These are phyloP conservation scores for Colletotrichum sp. DNA, from an alignment of 2,329 filamentous ascomycete genomes.

Conservation along the genomic window DNA sequence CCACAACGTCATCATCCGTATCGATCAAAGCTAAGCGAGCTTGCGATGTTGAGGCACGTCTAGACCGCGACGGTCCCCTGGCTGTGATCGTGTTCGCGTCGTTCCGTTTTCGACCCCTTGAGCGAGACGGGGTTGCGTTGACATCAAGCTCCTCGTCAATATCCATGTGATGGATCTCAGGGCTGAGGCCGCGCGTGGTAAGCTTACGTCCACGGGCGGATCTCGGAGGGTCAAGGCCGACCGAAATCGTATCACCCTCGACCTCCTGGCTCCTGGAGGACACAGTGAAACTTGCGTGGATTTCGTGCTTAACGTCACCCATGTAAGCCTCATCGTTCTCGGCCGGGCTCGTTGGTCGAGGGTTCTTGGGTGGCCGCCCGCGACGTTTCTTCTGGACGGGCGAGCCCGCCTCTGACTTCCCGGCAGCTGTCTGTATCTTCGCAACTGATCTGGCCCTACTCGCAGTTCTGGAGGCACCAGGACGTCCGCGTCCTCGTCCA, in stretches of 20 bases:
- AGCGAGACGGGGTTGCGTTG: not conserved
- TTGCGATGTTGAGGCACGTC: not conserved
- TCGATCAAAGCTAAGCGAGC: not conserved
- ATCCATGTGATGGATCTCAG: constrained; percentile 2
- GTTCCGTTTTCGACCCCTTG: not conserved
- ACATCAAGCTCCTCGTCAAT: not conserved
- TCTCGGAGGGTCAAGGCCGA: not conserved
- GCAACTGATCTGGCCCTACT: not conserved
- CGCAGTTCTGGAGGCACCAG: not conserved
- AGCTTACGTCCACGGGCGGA: constrained; percentile 13
- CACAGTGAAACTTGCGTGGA: not conserved
- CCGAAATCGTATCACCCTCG: constrained; percentile 1
- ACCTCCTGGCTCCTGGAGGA: not conserved
- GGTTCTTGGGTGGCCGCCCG: constrained; percentile 15
- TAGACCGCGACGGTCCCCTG: not conserved
- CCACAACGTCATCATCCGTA: not conserved
- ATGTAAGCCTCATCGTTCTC: not conserved
- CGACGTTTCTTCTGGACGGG: constrained; percentile 14
- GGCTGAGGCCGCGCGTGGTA: not conserved
- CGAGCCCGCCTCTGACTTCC: not conserved
- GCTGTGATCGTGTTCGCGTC: not conserved
- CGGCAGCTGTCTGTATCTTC: not conserved
- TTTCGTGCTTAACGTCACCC: not conserved
- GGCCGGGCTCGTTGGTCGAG: not conserved
- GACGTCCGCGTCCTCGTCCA: not conserved